A percentile compares a stretch with the other conserved stretches of the same genome.
phyloP scores from a whole-genome alignment of 2,329 filamentous ascomycete species.

The Aspergillus calidoustus region DNA sequence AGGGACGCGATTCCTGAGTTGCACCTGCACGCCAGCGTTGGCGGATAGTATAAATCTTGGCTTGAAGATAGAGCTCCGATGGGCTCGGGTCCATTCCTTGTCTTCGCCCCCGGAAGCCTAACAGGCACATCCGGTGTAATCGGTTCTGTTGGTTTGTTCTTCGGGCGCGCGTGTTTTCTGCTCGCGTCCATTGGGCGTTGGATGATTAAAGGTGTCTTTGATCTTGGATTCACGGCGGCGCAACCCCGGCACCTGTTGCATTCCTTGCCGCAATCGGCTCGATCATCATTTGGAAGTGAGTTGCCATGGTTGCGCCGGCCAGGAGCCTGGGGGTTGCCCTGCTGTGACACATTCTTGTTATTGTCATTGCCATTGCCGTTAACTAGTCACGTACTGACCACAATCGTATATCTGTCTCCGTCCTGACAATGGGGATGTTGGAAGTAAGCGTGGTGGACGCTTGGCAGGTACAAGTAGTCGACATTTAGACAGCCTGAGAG shows the following conservation, averaged over 20 bases:
- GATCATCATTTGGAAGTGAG: conserved; percentile 13
- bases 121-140: conserved; percentile 25
- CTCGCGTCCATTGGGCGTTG: conserved; percentile 13
- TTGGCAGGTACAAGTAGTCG: background rate
- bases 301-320: conserved; percentile 15
- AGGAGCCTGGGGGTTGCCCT: conserved; percentile 14
- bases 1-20: conserved; percentile 25
- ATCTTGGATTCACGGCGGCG: conserved; percentile 12
- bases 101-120: conserved; percentile 20
- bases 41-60: conserved; percentile 22
- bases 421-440: background rate
- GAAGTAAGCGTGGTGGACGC: background rate
- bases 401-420: conserved; percentile 1
- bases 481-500: background rate
- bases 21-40: conserved; percentile 13
- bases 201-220: conserved; percentile 17
- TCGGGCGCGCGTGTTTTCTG: conserved; percentile 17
- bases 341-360: conserved; percentile 20
- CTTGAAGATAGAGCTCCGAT: conserved; percentile 22
- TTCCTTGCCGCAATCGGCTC: conserved; percentile 13
- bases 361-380: conserved; percentile 19
- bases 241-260: conserved; percentile 17
- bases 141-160: conserved; percentile 23
- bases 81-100: conserved; percentile 22
- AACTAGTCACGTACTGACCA: conserved; percentile 19